A percentile compares a stretch with the other conserved stretches of the same genome.
phyloP scores from a whole-genome alignment of 805 yeast species.

The Ascoidea asiatica region DNA sequence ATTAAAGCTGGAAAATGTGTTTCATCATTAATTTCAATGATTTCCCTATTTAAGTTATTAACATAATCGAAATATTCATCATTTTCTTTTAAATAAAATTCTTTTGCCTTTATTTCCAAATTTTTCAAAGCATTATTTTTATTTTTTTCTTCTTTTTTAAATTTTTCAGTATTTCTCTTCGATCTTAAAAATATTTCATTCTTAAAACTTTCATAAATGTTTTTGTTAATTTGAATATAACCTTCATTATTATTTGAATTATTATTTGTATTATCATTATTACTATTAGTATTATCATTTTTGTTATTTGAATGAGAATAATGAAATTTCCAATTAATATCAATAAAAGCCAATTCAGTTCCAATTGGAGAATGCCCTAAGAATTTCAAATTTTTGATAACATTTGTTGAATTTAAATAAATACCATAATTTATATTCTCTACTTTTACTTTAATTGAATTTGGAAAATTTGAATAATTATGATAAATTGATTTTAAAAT shows the following conservation, averaged over 20 bases:
- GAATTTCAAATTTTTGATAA: constrained; percentile 53
- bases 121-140: constrained; percentile 40
- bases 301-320: constrained; percentile 6
- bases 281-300: constrained; percentile 16
- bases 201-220: constrained; percentile 31
- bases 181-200: constrained; percentile 47
- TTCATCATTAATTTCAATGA: constrained; percentile 16
- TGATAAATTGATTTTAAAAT: constrained; percentile 53
- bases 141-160: constrained; percentile 47
- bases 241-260: constrained; percentile 7
- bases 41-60: constrained; percentile 11
- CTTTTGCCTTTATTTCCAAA: constrained; percentile 42
- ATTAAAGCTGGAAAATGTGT: constrained; percentile 1
- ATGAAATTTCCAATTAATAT: constrained; percentile 66
- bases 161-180: constrained; percentile 31
- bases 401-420: constrained; percentile 40
- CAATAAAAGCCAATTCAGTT: constrained; percentile 70
- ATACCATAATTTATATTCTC: constrained; percentile 62
- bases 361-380: constrained; percentile 76
- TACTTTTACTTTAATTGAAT: constrained; percentile 41
- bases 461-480: constrained; percentile 54
- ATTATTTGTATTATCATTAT: constrained; percentile 23
- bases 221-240: constrained; percentile 22
- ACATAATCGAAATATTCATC: constrained; percentile 15
- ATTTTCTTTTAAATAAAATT: constrained; percentile 50